phyloP scores from a whole-genome alignment of 108 stramenopile genomes.

The Nannochloropsis gaditana region DNA sequence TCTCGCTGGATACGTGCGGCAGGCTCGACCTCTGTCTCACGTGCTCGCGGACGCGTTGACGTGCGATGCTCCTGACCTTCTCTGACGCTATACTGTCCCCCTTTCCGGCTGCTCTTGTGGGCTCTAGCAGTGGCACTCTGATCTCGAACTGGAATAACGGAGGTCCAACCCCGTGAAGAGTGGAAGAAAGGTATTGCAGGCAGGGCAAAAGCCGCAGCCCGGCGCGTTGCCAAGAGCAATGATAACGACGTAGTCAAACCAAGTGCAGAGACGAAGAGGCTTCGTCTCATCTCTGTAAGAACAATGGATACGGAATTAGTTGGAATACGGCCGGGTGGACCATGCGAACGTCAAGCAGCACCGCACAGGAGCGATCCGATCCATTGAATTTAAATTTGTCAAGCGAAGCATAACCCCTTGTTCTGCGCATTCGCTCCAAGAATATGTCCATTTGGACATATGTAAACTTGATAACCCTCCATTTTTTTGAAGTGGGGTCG shows the following conservation, averaged over 20 bases:
- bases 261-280: not conserved
- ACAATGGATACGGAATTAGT: too few species aligned
- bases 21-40: slow-evolving; percentile 14
- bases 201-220: not conserved
- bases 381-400: too few species aligned
- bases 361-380: too few species aligned
- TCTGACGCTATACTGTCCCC: not conserved
- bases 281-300: not conserved
- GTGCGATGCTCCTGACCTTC: not conserved
- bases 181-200: not conserved
- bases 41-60: not conserved
- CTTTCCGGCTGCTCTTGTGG: not conserved
- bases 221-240: not conserved
- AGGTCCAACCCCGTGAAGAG: not conserved
- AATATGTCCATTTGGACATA: too few species aligned
- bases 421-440: too few species aligned
- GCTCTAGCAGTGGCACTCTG: not conserved
- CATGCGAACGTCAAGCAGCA: too few species aligned
- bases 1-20: not conserved
- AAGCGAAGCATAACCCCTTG: too few species aligned
- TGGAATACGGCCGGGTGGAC: too few species aligned
- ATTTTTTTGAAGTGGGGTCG: too few species aligned
- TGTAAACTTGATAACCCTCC: too few species aligned
- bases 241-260: not conserved
- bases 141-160: not conserved